Evolutionary conservation across 1,139 yeast genomes (phyloP).

Genomic region (Pneumocystis murina): DNA sequence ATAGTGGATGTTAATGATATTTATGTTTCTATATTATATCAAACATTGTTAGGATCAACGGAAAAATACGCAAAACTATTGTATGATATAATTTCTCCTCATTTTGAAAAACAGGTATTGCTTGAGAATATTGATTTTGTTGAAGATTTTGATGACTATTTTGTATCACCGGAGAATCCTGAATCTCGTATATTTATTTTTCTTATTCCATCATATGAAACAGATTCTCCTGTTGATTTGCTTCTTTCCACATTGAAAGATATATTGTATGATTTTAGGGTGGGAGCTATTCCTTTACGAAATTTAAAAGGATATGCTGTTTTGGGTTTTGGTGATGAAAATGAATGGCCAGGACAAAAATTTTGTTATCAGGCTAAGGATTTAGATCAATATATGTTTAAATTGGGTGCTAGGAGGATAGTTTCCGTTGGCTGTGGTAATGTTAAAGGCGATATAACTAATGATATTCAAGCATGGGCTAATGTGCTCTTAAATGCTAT

Average conservation of each 20-base stretch:
- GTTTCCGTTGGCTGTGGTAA: slow-evolving; percentile 80
- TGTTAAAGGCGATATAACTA: slow-evolving; percentile 55
- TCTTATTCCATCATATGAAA: slow-evolving; percentile 80
- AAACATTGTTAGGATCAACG: not conserved
- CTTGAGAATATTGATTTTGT: slow-evolving; percentile 57
- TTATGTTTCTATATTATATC: not conserved
- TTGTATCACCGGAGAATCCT: slow-evolving; percentile 44
- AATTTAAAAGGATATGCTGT: slow-evolving; percentile 65
- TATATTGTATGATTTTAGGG: slow-evolving; percentile 68
- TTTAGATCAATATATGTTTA: slow-evolving; percentile 64
- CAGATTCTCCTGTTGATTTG: slow-evolving; percentile 82
- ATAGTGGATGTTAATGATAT: not conserved
- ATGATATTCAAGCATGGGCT: slow-evolving; percentile 51
- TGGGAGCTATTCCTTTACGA: slow-evolving; percentile 61
- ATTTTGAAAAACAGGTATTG: not conserved
- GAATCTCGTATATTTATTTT: slow-evolving; percentile 45
- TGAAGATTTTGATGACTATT: slow-evolving; percentile 71
- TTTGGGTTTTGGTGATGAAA: slow-evolving; percentile 75
- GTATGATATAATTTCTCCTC: not conserved
- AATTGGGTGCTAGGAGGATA: slow-evolving; percentile 69
- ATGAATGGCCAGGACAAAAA: slow-evolving; percentile 62
- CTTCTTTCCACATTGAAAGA: slow-evolving; percentile 69
- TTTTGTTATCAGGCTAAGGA: slow-evolving; percentile 75
- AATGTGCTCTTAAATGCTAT: slow-evolving; percentile 43
- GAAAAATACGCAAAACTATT: not conserved